Conservation (phyloP, 148 eudicot species). For the Vaccinium corymbosum region DNA sequence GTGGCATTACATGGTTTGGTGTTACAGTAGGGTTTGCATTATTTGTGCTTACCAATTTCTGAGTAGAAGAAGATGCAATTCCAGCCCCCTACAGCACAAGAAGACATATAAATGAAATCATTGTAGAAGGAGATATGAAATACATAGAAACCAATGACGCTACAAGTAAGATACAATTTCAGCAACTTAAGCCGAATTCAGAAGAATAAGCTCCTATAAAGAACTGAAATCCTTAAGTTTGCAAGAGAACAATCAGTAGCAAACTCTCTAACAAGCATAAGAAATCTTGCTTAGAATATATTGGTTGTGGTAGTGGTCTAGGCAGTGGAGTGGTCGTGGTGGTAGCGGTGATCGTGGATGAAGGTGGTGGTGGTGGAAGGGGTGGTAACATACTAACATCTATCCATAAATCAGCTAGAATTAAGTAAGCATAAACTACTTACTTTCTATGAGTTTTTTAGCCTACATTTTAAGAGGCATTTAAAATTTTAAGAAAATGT, state of each 20-base stretch:
- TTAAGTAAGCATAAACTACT: too few species aligned
- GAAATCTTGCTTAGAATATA: background rate
- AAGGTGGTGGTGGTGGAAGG: too few species aligned
- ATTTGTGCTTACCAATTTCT: conserved; percentile 32
- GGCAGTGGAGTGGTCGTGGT: too few species aligned
- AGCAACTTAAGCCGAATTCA: background rate
- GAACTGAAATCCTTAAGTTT: background rate
- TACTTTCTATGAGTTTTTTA: too few species aligned
- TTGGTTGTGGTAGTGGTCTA: background rate
- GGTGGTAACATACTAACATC: too few species aligned
- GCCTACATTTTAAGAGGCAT: too few species aligned
- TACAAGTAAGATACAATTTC: background rate
- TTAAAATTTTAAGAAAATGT: too few species aligned
- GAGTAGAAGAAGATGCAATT: conserved; percentile 32
- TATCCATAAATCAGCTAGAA: too few species aligned
- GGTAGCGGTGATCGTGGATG: too few species aligned
- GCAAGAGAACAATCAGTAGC: background rate
- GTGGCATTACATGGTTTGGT: conserved; percentile 40
- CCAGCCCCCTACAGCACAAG: conserved; percentile 43
- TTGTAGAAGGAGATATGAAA: background rate
- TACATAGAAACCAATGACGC: background rate
- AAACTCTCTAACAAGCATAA: background rate
- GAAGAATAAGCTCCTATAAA: background rate
- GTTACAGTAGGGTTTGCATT: conserved; percentile 37
- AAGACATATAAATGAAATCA: background rate